phyloP scores from a whole-genome alignment of 352 stramenopile species.

The Nothophytophthora sp. region DNA sequence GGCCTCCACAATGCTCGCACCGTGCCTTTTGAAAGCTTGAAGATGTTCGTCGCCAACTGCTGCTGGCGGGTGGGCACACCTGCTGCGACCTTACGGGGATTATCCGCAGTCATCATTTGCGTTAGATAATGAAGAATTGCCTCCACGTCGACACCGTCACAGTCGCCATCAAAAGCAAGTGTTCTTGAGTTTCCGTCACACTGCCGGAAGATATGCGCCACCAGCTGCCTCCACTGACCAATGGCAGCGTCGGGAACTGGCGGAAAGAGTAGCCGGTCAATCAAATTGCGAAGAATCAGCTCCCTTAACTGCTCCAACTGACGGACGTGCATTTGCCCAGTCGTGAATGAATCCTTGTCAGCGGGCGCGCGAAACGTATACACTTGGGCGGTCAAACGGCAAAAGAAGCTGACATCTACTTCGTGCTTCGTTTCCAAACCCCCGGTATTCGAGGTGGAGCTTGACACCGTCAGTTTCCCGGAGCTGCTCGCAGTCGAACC shows the following conservation, averaged over 20 bases:
- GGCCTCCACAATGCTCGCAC: slow-evolving; percentile 64
- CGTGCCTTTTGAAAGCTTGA: slow-evolving; percentile 65
- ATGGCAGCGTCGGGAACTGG: slow-evolving; percentile 20
- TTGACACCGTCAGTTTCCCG: slow-evolving; percentile 10
- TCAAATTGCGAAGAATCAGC: slow-evolving; percentile 69
- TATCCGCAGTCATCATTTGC: slow-evolving; percentile 35
- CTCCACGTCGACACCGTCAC: slow-evolving; percentile 45
- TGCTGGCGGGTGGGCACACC: slow-evolving; percentile 24
- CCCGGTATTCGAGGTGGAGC: slow-evolving; percentile 16
- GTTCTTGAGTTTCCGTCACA: slow-evolving; percentile 20
- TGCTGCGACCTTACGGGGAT: slow-evolving; percentile 20
- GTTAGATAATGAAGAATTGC: slow-evolving; percentile 72
- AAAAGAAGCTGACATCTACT: slow-evolving; percentile 78
- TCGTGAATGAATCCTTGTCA: slow-evolving; percentile 22
- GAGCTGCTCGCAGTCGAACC: slow-evolving; percentile 11
- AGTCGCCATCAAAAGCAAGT: slow-evolving; percentile 7
- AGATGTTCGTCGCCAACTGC: slow-evolving; percentile 32
- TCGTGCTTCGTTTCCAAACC: slow-evolving; percentile 30
- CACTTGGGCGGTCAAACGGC: slow-evolving; percentile 70
- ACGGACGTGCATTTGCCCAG: slow-evolving; percentile 34
- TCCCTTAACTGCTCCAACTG: slow-evolving; percentile 41
- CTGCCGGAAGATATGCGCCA: slow-evolving; percentile 67
- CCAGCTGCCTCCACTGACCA: slow-evolving; percentile 66
- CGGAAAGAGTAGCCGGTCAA: slow-evolving; percentile 68
- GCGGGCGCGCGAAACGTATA: slow-evolving; percentile 37